Evolutionary conservation across 441 rosid genomes (phyloP).

Genomic region (Populus tomentosa): DNA sequence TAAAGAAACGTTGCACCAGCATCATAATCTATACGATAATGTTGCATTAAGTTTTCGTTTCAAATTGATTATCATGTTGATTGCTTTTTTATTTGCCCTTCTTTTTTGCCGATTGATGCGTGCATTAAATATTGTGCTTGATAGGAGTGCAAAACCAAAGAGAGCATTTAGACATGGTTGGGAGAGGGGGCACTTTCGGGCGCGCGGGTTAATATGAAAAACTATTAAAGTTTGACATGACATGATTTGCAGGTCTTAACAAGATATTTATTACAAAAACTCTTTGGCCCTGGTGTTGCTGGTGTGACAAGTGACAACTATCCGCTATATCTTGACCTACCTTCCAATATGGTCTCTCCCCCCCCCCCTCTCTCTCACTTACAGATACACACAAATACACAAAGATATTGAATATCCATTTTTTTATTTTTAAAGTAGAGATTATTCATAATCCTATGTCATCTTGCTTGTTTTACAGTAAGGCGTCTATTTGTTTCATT

Average conservation of each 20-base stretch:
- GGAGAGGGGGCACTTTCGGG: not conserved
- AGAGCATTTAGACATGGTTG: not conserved
- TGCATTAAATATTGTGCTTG: not conserved
- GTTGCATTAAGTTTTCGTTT: not conserved
- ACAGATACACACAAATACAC: not conserved
- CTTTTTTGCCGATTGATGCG: not conserved
- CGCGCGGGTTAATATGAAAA: not conserved
- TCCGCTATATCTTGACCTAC: constrained; percentile 75
- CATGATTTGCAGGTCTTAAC: constrained; percentile 56
- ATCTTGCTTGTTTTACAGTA: too few relatives aligned
- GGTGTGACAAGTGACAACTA: constrained; percentile 52
- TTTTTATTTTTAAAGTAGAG: not conserved
- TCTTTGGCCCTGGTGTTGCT: constrained; percentile 70
- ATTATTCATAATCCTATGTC: not conserved
- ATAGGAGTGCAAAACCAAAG: not conserved
- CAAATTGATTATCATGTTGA: not conserved
- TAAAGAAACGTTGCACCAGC: not conserved
- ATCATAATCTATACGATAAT: not conserved
- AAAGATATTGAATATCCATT: not conserved
- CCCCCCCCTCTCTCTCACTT: constrained; percentile 6
- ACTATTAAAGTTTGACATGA: constrained; percentile 5
- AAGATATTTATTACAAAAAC: constrained; percentile 63
- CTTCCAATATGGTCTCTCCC: constrained; percentile 80
- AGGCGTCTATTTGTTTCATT: not conserved
- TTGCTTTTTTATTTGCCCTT: not conserved